phyloP scores from a whole-genome alignment of 306 rosid species.

The Crotalaria pallida region DNA sequence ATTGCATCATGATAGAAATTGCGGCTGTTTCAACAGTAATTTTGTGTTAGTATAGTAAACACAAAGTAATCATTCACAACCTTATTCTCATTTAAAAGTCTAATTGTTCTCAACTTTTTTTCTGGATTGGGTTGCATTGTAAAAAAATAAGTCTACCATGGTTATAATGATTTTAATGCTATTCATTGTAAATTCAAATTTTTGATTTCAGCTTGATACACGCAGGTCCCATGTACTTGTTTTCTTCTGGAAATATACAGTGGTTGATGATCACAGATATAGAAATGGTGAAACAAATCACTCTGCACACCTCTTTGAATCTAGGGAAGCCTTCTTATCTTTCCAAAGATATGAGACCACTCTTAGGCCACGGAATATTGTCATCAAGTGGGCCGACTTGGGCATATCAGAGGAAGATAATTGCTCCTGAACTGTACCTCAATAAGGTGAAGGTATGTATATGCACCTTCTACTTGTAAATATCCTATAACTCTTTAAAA shows the following conservation, averaged over 20 bases:
- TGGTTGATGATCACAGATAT: constrained; percentile 24
- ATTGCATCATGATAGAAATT: no score
- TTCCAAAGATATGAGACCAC: constrained; percentile 25
- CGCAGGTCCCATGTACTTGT: constrained; percentile 33
- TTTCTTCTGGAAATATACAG: constrained; percentile 25
- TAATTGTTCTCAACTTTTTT: no score
- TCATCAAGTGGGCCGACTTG: constrained; percentile 43
- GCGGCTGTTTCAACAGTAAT: no score
- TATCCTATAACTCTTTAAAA: neutral
- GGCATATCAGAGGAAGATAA: constrained; percentile 48
- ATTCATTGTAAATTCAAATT: neutral
- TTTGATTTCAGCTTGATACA: neutral
- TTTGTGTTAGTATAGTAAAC: no score
- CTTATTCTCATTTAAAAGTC: no score
- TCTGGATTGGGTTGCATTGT: no score
- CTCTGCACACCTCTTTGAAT: constrained; percentile 27
- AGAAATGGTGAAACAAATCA: constrained; percentile 31
- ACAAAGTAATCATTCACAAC: no score
- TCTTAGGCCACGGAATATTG: constrained; percentile 36
- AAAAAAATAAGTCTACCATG: no score
- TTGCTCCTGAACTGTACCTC: constrained; percentile 40
- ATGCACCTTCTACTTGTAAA: neutral
- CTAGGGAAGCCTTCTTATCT: constrained; percentile 39
- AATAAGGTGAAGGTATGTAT: constrained; percentile 40
- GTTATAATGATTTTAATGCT: neutral